phyloP scores from a whole-genome alignment of 2,329 filamentous ascomycete genomes.

The Trichoderma semiorbis region DNA sequence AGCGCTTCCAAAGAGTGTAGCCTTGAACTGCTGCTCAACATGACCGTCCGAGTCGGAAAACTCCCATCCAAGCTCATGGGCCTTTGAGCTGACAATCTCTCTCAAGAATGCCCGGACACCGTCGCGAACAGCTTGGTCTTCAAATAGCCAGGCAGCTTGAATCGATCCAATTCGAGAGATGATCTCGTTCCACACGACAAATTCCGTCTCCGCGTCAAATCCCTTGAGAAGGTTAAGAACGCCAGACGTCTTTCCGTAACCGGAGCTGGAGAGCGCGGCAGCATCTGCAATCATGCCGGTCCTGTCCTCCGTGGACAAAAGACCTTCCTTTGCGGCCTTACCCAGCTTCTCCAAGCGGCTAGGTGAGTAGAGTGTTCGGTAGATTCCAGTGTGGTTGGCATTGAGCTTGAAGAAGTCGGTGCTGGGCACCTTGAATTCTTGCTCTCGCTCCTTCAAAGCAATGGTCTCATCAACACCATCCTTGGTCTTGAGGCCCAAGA shows the following conservation, averaged over 20 bases:
- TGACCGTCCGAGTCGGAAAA: constrained; percentile 84
- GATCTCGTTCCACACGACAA: constrained; percentile 94
- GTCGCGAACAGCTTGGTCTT: constrained; percentile 68
- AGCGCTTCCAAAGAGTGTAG: constrained; percentile 79
- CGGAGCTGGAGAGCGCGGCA: constrained; percentile 81
- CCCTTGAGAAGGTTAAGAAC: constrained; percentile 80
- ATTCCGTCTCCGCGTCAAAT: constrained; percentile 79
- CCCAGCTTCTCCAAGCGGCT: constrained; percentile 85
- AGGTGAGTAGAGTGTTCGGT: constrained; percentile 82
- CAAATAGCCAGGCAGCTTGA: constrained; percentile 75
- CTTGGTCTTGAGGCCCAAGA: constrained; percentile 80
- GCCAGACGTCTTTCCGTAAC: constrained; percentile 90
- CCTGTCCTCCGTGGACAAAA: constrained; percentile 83
- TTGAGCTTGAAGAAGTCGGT: constrained; percentile 95
- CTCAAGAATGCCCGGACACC: constrained; percentile 81
- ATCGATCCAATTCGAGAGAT: constrained; percentile 74
- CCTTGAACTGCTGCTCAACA: constrained; percentile 92
- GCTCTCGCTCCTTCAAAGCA: constrained; percentile 55
- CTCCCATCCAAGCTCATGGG: constrained; percentile 83
- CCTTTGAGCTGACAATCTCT: constrained; percentile 71
- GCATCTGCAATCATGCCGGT: constrained; percentile 95
- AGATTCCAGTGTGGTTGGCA: constrained; percentile 88
- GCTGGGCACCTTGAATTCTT: constrained; percentile 71
- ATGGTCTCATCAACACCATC: constrained; percentile 68
- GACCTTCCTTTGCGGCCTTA: constrained; percentile 66